phyloP scores from a whole-genome alignment of 1,139 yeast species.

The Spathaspora sp. region DNA sequence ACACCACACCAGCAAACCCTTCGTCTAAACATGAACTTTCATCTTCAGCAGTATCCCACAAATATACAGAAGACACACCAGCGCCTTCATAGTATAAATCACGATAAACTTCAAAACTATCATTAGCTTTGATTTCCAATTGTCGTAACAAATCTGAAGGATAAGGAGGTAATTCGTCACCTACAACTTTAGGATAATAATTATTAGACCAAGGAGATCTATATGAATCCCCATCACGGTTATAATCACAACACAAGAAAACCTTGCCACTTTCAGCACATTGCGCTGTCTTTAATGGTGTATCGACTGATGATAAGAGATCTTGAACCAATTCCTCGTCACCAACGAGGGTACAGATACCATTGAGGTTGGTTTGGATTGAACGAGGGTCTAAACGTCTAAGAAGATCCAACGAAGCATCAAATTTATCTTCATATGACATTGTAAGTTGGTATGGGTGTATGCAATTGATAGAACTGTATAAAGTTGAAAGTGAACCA shows the following conservation, averaged over 20 bases:
- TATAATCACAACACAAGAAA: constrained; percentile 87
- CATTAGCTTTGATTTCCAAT: constrained; percentile 80
- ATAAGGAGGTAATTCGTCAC: constrained; percentile 57
- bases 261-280: constrained; percentile 65
- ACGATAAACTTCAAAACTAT: constrained; percentile 88
- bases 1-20: constrained; percentile 86
- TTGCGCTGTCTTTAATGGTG: constrained; percentile 63
- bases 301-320: constrained; percentile 81
- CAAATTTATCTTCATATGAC: constrained; percentile 62
- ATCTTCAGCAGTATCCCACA: constrained; percentile 78
- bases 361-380: constrained; percentile 59
- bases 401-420: constrained; percentile 83
- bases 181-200: constrained; percentile 62
- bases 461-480: background rate
- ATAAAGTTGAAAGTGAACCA: background rate
- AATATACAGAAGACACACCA: constrained; percentile 77
- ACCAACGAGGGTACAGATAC: constrained; percentile 63
- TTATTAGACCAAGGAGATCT: constrained; percentile 90
- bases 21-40: constrained; percentile 33
- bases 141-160: constrained; percentile 70
- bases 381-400: constrained; percentile 83
- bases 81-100: constrained; percentile 96
- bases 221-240: constrained; percentile 90
- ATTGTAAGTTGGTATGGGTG: constrained; percentile 8
- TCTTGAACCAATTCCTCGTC: constrained; percentile 74